Evolutionary conservation across 1,284 basidiomycete genomes (phyloP), one percentile per base, ranked within the genome.

Genomic region (Papiliotrema laurentii): DNA sequence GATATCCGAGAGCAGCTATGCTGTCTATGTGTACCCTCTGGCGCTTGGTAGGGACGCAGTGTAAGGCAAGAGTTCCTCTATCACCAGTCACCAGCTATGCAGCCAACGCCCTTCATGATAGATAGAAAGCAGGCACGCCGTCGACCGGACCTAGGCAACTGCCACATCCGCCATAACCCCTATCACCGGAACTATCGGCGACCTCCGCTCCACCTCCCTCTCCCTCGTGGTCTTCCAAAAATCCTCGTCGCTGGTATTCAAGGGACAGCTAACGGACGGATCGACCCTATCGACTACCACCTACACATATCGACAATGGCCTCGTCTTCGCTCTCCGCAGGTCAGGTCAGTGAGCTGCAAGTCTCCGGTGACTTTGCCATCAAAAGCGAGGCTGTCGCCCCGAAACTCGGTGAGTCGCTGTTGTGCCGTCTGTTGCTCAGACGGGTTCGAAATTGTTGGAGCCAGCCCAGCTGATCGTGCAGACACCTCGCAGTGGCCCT

Each of bases 401-500:
- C 90, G 19, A 81, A 83, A 63, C 83, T 94, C 33, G 71, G 71
- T 73, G 34, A 41, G 69, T 69, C n/a, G 5, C n/a, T n/a, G n/a
- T n/a, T n/a, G n/a, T n/a, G n/a, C n/a, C n/a, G n/a, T n/a, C n/a
- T n/a, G n/a, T n/a, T n/a, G 11, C 2, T 36, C 6, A 24, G 14
- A 19, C 21, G 34, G 13, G 34, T 35, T 11, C 18, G 10, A 18
- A 38, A 14, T 33, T 34, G 25, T 18, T 6, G 37, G 24, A 11
- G 33, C 25, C n/a, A 3, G 10, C 34, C 6, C 11, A 25, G 30
- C 16, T 43, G 37, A 45, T 16, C 14, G 26, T 11, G 18, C 41
- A 73, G 89, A 97, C 75, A 97, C 94, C 26, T 92, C 91, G 2
- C 81, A 97, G 76, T 99, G 96, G 96, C 96, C 96, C 28, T 79